Evolutionary conservation across 73 alveolate genomes (phyloP).

Genomic region (Paramecium octaurelia): DNA sequence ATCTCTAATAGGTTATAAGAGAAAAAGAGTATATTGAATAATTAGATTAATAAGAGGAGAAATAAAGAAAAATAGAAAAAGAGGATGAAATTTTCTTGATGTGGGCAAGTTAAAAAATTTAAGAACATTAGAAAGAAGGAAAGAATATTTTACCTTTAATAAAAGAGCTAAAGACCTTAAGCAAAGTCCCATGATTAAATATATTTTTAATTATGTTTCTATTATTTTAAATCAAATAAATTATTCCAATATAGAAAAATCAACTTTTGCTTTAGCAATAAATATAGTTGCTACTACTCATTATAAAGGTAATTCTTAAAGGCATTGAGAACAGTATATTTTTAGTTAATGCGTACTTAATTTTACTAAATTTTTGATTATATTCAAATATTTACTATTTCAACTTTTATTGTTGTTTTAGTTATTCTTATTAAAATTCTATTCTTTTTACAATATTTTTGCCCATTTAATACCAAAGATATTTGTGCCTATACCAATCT

Average conservation of each 20-base stretch:
- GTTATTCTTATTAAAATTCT: neutral
- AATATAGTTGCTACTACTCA: neutral
- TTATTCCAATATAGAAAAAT: too few relatives aligned
- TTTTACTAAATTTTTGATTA: conserved; percentile 71
- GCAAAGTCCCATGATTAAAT: neutral
- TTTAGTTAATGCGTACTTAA: conserved; percentile 55
- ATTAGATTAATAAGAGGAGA: neutral
- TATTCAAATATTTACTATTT: conserved; percentile 74
- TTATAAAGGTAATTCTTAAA: conserved; percentile 44
- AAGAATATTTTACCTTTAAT: neutral
- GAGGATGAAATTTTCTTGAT: neutral
- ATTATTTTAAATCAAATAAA: neutral
- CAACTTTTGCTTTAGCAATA: neutral
- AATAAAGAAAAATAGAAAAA: neutral
- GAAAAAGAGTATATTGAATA: neutral
- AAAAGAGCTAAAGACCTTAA: neutral
- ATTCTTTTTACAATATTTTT: too few relatives aligned
- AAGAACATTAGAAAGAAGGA: neutral
- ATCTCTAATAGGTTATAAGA: neutral
- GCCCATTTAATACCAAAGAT: too few relatives aligned
- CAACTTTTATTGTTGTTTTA: conserved; percentile 51
- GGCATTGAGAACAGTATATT: conserved; percentile 60
- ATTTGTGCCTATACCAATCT: neutral
- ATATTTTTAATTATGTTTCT: neutral
- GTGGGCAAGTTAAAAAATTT: neutral